phyloP scores from a whole-genome alignment of 495 filamentous ascomycete species.

The Xylaria longipes region DNA sequence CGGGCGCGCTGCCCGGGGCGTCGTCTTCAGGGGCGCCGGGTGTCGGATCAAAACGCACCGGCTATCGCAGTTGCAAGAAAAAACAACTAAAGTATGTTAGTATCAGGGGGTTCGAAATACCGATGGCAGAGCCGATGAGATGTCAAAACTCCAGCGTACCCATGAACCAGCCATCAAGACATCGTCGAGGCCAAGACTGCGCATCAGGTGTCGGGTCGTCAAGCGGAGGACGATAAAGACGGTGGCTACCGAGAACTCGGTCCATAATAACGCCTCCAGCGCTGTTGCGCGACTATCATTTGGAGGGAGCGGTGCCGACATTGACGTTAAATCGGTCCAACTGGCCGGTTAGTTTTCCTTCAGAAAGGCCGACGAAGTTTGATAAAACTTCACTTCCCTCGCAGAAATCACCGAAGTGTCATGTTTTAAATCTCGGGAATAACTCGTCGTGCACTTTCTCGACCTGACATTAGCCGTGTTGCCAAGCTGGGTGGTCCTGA shows the following conservation, averaged over 20 bases:
- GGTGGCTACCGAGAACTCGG: conserved; percentile 3
- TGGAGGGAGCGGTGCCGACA: conserved; percentile 7
- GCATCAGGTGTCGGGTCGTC: background rate
- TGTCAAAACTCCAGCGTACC: conserved; percentile 10
- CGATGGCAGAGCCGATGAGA: background rate
- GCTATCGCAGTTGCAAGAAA: background rate
- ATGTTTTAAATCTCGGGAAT: background rate
- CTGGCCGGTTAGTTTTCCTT: background rate
- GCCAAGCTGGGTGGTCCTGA: background rate
- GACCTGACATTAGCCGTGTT: background rate
- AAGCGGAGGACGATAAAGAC: conserved; percentile 16
- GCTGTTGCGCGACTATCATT: conserved; percentile 5
- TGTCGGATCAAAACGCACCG: background rate
- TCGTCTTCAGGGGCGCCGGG: background rate
- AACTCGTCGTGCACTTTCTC: background rate
- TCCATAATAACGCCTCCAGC: conserved; percentile 12
- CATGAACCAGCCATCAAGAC: conserved; percentile 17
- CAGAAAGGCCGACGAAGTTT: background rate
- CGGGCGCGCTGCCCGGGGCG: background rate
- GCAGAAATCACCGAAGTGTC: background rate
- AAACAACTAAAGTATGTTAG: background rate
- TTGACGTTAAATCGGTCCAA: background rate
- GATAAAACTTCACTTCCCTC: conserved; percentile 2
- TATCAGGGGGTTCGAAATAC: background rate
- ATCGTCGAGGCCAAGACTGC: conserved; percentile 12